phyloP scores from a whole-genome alignment of 148 eudicot species.

The Rhododendron henanense region DNA sequence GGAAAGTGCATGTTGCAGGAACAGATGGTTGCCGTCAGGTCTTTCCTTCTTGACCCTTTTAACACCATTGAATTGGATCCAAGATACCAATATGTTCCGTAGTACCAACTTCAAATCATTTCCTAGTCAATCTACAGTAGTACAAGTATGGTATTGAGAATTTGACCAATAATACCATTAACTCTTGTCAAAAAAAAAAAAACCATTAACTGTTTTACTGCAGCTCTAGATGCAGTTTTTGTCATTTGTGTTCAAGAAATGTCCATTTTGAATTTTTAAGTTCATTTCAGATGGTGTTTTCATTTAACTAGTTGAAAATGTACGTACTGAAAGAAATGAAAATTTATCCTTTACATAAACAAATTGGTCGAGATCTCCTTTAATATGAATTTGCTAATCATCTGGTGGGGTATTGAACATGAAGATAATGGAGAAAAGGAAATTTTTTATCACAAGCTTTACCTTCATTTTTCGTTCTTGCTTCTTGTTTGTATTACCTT shows the following conservation, averaged over 20 bases:
- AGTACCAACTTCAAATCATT: background rate
- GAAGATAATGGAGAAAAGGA: background rate
- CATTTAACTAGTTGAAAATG: background rate
- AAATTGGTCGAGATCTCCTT: background rate
- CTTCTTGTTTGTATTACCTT: background rate
- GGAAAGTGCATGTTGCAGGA: slow-evolving; percentile 69
- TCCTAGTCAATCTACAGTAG: background rate
- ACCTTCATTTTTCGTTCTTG: background rate
- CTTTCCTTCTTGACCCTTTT: slow-evolving; percentile 13
- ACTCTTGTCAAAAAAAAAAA: too few relatives aligned
- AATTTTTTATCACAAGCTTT: too few relatives aligned
- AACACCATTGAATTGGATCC: background rate
- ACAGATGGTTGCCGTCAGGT: slow-evolving; percentile 74
- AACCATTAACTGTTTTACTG: background rate
- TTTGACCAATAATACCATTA: background rate
- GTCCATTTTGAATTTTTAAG: too few relatives aligned
- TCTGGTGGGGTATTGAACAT: background rate
- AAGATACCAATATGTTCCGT: background rate
- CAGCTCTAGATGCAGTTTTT: background rate
- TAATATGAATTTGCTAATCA: background rate
- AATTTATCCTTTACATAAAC: background rate
- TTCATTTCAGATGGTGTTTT: background rate
- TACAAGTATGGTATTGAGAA: background rate
- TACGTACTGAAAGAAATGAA: background rate
- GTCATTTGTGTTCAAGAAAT: background rate